These are phyloP conservation scores for Colletotrichum phormii DNA, from an alignment of 2,329 filamentous ascomycete genomes.

Conservation along the genomic window DNA sequence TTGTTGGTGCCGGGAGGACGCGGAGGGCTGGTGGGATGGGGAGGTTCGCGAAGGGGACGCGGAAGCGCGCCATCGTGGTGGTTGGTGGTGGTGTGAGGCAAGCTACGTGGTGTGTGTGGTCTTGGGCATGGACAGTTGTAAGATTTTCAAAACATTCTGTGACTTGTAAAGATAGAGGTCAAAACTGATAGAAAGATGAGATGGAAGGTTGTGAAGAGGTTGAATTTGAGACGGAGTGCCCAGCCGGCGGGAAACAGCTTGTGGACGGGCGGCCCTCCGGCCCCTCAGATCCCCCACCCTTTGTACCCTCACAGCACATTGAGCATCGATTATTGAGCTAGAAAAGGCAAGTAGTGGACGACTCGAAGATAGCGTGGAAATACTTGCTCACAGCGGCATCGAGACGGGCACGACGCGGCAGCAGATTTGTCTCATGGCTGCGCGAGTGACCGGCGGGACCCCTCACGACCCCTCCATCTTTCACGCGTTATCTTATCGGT, in stretches of 20 bases:
- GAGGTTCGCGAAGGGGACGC: conserved; percentile 33
- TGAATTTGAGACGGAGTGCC: neutral
- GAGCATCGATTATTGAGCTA: neutral
- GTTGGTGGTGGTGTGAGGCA: neutral
- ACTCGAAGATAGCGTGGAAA: neutral
- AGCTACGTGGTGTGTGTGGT: neutral
- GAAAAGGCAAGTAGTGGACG: neutral
- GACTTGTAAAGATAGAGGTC: no score
- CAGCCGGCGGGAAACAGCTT: conserved; percentile 12
- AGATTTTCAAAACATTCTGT: neutral
- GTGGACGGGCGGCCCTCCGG: conserved; percentile 23
- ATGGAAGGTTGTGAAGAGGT: neutral
- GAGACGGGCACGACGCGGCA: neutral
- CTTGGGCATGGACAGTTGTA: neutral
- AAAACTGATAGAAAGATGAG: neutral
- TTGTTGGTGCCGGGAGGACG: conserved; percentile 45
- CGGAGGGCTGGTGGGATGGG: conserved; percentile 44
- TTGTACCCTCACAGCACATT: neutral
- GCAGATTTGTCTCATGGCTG: neutral
- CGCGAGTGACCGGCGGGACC: neutral
- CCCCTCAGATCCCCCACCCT: neutral
- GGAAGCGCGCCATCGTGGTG: conserved; percentile 34
- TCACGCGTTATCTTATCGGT: neutral
- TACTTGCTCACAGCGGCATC: neutral
- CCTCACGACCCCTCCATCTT: conserved; percentile 16